phyloP scores from a whole-genome alignment of 2,329 filamentous ascomycete species.

The Furcasterigmium sp. region DNA sequence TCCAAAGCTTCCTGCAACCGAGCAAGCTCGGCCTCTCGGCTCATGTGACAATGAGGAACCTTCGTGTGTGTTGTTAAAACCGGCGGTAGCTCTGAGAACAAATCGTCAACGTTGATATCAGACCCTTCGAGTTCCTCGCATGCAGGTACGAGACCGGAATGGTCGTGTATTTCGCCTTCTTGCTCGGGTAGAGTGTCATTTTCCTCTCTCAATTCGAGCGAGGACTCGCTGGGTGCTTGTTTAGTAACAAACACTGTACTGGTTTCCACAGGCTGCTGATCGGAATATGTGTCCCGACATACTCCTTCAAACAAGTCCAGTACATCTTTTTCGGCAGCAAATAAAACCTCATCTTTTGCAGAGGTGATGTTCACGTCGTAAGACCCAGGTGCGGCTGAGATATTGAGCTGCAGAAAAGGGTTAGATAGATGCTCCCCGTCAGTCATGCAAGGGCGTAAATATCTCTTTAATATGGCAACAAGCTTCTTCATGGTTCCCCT shows the following conservation, averaged over 20 bases:
- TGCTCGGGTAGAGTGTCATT: no score
- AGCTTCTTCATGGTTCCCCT: slow-evolving; percentile 58
- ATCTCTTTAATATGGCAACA: slow-evolving; percentile 43
- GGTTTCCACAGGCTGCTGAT: no score
- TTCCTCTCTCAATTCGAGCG: no score
- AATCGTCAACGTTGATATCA: no score
- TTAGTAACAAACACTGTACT: neutral
- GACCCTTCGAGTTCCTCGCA: no score
- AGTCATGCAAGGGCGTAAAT: slow-evolving; percentile 29
- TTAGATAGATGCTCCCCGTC: slow-evolving; percentile 28
- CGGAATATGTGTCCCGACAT: slow-evolving; percentile 33
- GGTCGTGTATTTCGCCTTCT: no score
- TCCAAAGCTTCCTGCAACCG: neutral
- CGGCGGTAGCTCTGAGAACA: no score
- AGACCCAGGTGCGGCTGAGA: slow-evolving; percentile 53
- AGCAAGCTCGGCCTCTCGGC: neutral
- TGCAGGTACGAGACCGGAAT: no score
- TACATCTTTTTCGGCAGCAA: slow-evolving; percentile 46
- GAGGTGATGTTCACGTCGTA: slow-evolving; percentile 72
- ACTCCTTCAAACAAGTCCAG: slow-evolving; percentile 40
- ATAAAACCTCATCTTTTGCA: slow-evolving; percentile 67
- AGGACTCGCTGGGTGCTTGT: no score
- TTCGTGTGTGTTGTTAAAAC: no score
- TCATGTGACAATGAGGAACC: no score
- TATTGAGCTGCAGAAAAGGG: slow-evolving; percentile 59